These are phyloP conservation scores for Astrothelium macrocarpum DNA, from an alignment of 495 filamentous ascomycete genomes.

Conservation along the genomic window DNA sequence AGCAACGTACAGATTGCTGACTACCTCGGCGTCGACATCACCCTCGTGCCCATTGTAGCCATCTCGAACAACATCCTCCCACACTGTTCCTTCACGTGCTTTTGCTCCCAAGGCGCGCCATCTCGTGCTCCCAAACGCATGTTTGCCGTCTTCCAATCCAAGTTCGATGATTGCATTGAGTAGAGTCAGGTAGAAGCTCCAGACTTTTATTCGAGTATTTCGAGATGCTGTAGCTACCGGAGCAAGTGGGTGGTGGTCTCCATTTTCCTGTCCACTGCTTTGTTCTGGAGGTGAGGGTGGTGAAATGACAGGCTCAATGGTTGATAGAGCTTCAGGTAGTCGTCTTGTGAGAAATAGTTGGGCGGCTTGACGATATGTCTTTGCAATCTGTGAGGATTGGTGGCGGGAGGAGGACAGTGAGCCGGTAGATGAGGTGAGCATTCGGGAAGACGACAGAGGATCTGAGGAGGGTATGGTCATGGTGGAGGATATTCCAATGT, in stretches of 20 bases:
- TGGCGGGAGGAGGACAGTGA: constrained; percentile 47
- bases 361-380: constrained; percentile 81
- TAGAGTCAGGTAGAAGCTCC: constrained; percentile 91
- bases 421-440: constrained; percentile 41
- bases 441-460: constrained; percentile 37
- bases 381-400: constrained; percentile 56
- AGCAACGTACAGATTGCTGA: constrained; percentile 72
- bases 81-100: constrained; percentile 75
- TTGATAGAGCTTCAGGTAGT: constrained; percentile 75
- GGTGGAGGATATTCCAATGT: constrained; percentile 2
- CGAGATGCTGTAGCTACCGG: constrained; percentile 64
- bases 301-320: constrained; percentile 67
- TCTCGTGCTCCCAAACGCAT: constrained; percentile 67
- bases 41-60: constrained; percentile 82
- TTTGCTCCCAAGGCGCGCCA: constrained; percentile 73
- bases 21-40: constrained; percentile 87
- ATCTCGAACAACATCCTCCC: constrained; percentile 80
- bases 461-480: constrained; percentile 19
- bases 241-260: constrained; percentile 36
- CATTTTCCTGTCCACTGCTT: constrained; percentile 27
- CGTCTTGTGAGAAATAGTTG: constrained; percentile 88
- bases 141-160: constrained; percentile 81
- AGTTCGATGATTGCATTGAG: constrained; percentile 84
- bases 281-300: constrained; percentile 19
- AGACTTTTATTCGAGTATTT: constrained; percentile 81